Percentiles rank a stretch among this genome's conserved stretches.
These are phyloP conservation scores for Colletotrichum sp. DNA, from an alignment of 2,329 filamentous ascomycete genomes.

Conservation along the genomic window DNA sequence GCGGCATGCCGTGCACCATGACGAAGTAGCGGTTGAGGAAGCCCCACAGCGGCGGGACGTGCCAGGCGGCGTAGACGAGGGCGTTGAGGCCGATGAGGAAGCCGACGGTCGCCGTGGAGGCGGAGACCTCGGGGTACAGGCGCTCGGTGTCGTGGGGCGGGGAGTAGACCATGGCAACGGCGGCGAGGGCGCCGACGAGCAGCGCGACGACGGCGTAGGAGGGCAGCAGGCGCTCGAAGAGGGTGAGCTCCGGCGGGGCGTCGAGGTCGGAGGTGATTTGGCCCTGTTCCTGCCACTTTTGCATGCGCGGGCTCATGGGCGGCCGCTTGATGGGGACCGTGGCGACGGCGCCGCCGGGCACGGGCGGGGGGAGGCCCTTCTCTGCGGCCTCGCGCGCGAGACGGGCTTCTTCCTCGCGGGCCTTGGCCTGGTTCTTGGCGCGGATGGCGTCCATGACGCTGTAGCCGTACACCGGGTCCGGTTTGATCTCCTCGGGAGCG, in stretches of 20 bases:
- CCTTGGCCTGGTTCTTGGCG: slow-evolving; percentile 54
- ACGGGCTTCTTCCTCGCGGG: slow-evolving; percentile 50
- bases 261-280: slow-evolving; percentile 49
- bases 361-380: slow-evolving; percentile 32
- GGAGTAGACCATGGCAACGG: slow-evolving; percentile 53
- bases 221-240: slow-evolving; percentile 61
- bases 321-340: slow-evolving; percentile 40
- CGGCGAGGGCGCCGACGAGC: slow-evolving; percentile 47
- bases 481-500: slow-evolving; percentile 28
- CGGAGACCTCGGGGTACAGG: slow-evolving; percentile 65
- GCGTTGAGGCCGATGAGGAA: slow-evolving; percentile 66
- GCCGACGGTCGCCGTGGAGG: slow-evolving; percentile 68
- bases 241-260: slow-evolving; percentile 55
- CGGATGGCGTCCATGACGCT: slow-evolving; percentile 64
- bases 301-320: slow-evolving; percentile 44
- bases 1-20: slow-evolving; percentile 67
- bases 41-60: slow-evolving; percentile 68
- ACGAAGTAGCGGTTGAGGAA: slow-evolving; percentile 74
- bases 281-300: slow-evolving; percentile 48
- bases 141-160: slow-evolving; percentile 41
- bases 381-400: slow-evolving; percentile 39
- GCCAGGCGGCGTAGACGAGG: slow-evolving; percentile 64
- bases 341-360: slow-evolving; percentile 52
- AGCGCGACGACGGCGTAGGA: slow-evolving; percentile 53
- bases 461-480: slow-evolving; percentile 61